Evolutionary conservation across 225 moss, liverwort and hornwort species (phyloP), one percentile per base, ranked within the genome.

Genomic region (Asterella californica): DNA sequence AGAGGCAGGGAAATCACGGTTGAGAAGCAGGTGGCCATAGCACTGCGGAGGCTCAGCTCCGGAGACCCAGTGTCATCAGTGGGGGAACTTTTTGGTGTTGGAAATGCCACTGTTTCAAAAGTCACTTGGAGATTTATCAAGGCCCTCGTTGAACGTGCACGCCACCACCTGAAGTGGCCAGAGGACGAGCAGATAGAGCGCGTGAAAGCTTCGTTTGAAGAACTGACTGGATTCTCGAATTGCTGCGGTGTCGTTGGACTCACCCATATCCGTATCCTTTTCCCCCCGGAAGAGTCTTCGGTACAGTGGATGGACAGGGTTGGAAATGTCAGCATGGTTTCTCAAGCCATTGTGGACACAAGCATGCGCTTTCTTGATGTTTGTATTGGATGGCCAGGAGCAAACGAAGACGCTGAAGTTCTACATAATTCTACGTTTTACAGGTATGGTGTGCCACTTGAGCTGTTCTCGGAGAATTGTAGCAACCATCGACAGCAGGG

Each of bases 351-450:
- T 4, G 84, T 84, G 50, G 84, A 84, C 52, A 55, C 80, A 5
- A 83, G 29, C 45, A 60, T 81, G 79, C 81, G 81, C 18, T 85
- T 82, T 47, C 74, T 85, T 19, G 85, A 82, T 73, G 85, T 85
- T 21, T 79, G 79, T 30, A 82, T 79, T 45, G 82, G 85, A 55
- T 85, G 82, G 82, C 85, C 82, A 10, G 85, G 85, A 76, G 79
- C 75, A 49, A 70, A 77, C 22, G 79, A 82, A 27, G 85, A 85
- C 34, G 69, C 82, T 32, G 70, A 45, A 21, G 79, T 85, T 29
- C 63, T 85, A 21, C 79, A 79, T 27, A 85, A 80, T 70, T 82
- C 79, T 9, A 79, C 79, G 15, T 82, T 82, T 27, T 82, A 85
- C 70, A 82, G 82, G 82, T 54, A 52, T 34, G 4, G 12, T 67